Percentiles rank a stretch among this genome's conserved stretches.
These are phyloP conservation scores for Mesembryanthemum crystallinum DNA, from an alignment of 148 eudicot species.

Conservation along the genomic window DNA sequence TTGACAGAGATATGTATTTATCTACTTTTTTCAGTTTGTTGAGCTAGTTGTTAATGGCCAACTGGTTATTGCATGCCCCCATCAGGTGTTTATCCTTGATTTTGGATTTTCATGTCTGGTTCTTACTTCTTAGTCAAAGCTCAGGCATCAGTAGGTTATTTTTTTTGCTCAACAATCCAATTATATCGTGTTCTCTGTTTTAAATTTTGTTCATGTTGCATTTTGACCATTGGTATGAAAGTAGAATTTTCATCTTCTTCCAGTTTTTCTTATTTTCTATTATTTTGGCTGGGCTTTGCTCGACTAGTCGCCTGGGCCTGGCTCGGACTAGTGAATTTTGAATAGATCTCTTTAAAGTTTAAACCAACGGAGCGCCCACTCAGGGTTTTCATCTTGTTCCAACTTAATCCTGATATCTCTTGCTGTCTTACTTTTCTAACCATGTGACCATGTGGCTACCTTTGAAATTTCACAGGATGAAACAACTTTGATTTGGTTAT, in stretches of 20 bases:
- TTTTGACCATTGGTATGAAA: neutral
- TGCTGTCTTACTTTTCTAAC: conserved; percentile 6
- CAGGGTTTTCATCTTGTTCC: too few relatives aligned
- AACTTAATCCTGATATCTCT: neutral
- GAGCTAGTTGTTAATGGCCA: neutral
- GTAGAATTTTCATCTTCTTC: neutral
- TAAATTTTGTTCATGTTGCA: neutral
- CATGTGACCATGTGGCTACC: too few relatives aligned
- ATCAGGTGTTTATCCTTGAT: neutral
- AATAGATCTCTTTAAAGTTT: too few relatives aligned
- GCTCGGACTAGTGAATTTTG: too few relatives aligned
- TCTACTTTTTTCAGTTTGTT: neutral
- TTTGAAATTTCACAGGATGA: conserved; percentile 55
- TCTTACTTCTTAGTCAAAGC: neutral
- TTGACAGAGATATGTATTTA: neutral
- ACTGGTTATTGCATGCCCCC: neutral
- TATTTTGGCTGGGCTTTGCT: too few relatives aligned
- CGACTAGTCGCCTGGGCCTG: too few relatives aligned
- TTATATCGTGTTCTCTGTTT: neutral
- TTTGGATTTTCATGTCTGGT: neutral
- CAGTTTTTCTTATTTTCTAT: neutral
- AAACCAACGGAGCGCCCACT: too few relatives aligned
- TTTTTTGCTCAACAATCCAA: neutral
- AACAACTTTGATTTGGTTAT: conserved; percentile 81
- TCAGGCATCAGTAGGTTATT: neutral